These are phyloP conservation scores for Pisolithus thermaeus DNA, from an alignment of 1,284 basidiomycete genomes.

Conservation along the genomic window DNA sequence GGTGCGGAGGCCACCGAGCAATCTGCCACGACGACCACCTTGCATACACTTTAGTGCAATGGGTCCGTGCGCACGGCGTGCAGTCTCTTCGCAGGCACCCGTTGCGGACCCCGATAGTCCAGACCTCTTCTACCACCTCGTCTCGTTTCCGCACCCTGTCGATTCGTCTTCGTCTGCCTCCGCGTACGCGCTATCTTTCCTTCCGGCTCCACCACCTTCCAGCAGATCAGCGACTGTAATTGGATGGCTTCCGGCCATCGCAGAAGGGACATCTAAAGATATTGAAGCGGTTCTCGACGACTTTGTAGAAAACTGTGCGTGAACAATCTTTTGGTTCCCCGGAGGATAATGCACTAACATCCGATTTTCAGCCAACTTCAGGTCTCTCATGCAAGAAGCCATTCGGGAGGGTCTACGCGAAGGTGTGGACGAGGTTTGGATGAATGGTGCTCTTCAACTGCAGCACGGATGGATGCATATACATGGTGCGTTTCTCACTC, in stretches of 20 bases:
- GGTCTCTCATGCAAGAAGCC: slow-evolving; percentile 52
- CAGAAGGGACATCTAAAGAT: slow-evolving; percentile 21
- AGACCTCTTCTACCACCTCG: slow-evolving; percentile 65
- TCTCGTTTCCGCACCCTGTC: slow-evolving; percentile 45
- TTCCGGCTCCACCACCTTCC: slow-evolving; percentile 38
- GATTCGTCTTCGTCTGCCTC: slow-evolving; percentile 39
- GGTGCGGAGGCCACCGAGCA: no score
- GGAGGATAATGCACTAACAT: background rate
- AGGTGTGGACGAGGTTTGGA: slow-evolving; percentile 59
- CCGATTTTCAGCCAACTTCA: slow-evolving; percentile 46
- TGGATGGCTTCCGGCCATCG: slow-evolving; percentile 63
- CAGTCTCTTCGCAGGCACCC: slow-evolving; percentile 15
- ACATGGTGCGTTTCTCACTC: slow-evolving; percentile 44
- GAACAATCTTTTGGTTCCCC: background rate
- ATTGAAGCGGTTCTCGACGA: slow-evolving; percentile 54
- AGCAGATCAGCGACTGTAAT: slow-evolving; percentile 48
- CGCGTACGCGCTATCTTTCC: slow-evolving; percentile 61
- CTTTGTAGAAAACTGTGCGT: slow-evolving; percentile 63
- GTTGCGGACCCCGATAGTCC: slow-evolving; percentile 49
- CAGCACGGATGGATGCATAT: slow-evolving; percentile 81
- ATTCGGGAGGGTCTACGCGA: slow-evolving; percentile 49
- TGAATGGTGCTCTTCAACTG: slow-evolving; percentile 56
- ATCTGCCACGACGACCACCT: no score
- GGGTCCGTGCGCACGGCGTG: background rate
- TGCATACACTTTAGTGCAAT: background rate